These are phyloP conservation scores for Neurospora sp. DNA, from an alignment of 2,329 filamentous ascomycete species.

Conservation along the genomic window DNA sequence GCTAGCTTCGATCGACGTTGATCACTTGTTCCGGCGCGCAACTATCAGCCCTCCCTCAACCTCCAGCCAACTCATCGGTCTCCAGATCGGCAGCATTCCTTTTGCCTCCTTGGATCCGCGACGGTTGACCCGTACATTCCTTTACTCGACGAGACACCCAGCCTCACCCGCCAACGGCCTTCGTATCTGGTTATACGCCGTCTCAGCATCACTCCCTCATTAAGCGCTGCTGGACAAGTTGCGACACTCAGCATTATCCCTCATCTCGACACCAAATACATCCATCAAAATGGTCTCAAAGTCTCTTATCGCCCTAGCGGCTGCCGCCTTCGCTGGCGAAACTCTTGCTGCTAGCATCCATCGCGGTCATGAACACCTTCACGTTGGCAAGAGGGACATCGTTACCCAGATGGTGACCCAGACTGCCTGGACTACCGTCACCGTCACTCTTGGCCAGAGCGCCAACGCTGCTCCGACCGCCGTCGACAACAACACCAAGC, in stretches of 20 bases:
- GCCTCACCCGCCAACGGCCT: constrained; percentile 6
- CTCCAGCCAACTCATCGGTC: constrained; percentile 8
- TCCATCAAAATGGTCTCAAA: constrained; percentile 32
- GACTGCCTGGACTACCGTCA: constrained; percentile 33
- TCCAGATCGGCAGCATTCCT: constrained; percentile 27
- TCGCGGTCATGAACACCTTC: constrained; percentile 27
- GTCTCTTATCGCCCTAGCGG: constrained; percentile 31
- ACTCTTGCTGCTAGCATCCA: constrained; percentile 33
- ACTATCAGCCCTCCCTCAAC: constrained; percentile 9
- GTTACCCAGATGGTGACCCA: constrained; percentile 26
- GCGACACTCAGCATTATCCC: constrained; percentile 2
- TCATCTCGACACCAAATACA: background rate
- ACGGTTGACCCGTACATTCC: constrained; percentile 13
- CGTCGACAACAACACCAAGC: background rate
- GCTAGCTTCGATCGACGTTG: constrained; percentile 15
- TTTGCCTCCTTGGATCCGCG: constrained; percentile 36
- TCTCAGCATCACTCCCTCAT: constrained; percentile 10
- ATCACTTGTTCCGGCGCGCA: constrained; percentile 1
- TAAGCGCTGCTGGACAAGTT: constrained; percentile 2
- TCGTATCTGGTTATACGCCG: constrained; percentile 10
- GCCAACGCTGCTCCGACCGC: constrained; percentile 8
- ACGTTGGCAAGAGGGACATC: constrained; percentile 24
- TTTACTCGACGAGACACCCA: constrained; percentile 10
- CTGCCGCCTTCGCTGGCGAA: constrained; percentile 34
- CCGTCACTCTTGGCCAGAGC: constrained; percentile 25